Conservation (phyloP, 2,329 filamentous ascomycete genomes). For the Botryotinia calthae region DNA sequence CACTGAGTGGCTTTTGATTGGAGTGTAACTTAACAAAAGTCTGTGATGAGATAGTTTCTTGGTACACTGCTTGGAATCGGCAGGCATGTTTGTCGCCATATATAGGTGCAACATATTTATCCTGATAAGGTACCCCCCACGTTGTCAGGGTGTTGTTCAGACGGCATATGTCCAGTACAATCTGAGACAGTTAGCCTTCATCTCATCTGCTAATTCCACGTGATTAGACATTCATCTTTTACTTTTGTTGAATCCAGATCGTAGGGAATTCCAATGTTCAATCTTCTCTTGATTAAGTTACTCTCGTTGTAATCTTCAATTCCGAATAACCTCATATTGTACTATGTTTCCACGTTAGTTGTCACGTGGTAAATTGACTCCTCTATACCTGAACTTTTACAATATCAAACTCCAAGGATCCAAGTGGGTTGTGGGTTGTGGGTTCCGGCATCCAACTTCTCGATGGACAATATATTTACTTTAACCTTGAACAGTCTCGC, state of each 20-base stretch:
- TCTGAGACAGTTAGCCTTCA: not conserved
- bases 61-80: constrained; percentile 13
- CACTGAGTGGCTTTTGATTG: not conserved
- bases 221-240: not conserved
- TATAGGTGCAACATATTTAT: not conserved
- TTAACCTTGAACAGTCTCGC: not conserved
- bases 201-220: not conserved
- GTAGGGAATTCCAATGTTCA: not conserved
- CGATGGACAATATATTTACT: not conserved
- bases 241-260: not conserved
- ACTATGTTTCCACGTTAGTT: not conserved
- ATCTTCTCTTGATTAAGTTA: not conserved
- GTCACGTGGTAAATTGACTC: not conserved
- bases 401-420: not conserved
- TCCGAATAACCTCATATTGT: no score
- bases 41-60: not conserved
- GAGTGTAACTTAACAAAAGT: constrained; percentile 1
- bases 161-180: not conserved
- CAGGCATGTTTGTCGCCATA: not conserved
- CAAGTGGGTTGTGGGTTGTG: not conserved
- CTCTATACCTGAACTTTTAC: not conserved
- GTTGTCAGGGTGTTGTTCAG: not conserved
- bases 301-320: not conserved
- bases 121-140: constrained; percentile 8
- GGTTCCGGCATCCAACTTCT: not conserved